Percentiles rank a stretch among this genome's conserved stretches.
phyloP scores from a whole-genome alignment of 495 filamentous ascomycete genomes.

The Lepraria neglecta region DNA sequence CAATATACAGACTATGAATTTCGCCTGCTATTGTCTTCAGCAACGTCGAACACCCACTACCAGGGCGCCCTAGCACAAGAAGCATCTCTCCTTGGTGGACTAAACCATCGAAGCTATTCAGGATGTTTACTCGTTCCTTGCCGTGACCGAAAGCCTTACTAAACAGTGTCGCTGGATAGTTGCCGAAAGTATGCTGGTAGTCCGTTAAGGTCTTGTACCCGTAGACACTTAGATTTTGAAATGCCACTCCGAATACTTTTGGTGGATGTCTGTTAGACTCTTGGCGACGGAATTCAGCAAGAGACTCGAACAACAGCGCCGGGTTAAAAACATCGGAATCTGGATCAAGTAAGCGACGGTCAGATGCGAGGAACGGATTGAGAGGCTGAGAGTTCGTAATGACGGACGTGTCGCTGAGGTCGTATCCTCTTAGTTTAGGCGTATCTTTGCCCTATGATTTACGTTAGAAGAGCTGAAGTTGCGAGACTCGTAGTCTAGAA shows the following conservation, averaged over 20 bases:
- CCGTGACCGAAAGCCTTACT: conserved; percentile 36
- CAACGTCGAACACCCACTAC: conserved; percentile 73
- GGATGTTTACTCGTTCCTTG: conserved; percentile 62
- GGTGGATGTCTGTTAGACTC: conserved; percentile 39
- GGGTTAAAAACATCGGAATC: too few relatives aligned
- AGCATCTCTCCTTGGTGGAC: conserved; percentile 73
- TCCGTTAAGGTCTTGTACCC: conserved; percentile 71
- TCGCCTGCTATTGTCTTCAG: conserved; percentile 75
- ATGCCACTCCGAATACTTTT: conserved; percentile 42
- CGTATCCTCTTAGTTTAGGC: too few relatives aligned
- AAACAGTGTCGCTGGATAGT: conserved; percentile 39
- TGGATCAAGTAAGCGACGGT: too few relatives aligned
- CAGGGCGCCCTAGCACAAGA: conserved; percentile 73
- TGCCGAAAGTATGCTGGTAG: conserved; percentile 57
- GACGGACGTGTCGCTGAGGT: too few relatives aligned
- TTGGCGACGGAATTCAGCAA: too few relatives aligned
- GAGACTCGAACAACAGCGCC: too few relatives aligned
- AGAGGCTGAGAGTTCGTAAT: too few relatives aligned
- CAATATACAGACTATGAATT: conserved; percentile 64
- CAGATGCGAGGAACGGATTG: too few relatives aligned
- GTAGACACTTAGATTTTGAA: conserved; percentile 64
- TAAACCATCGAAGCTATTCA: conserved; percentile 68
- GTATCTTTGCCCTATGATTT: too few relatives aligned
- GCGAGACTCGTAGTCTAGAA: too few relatives aligned
- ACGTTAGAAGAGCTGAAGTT: too few relatives aligned